Conservation (phyloP, 805 yeast genomes). For the Metschnikowia colocasiae region DNA sequence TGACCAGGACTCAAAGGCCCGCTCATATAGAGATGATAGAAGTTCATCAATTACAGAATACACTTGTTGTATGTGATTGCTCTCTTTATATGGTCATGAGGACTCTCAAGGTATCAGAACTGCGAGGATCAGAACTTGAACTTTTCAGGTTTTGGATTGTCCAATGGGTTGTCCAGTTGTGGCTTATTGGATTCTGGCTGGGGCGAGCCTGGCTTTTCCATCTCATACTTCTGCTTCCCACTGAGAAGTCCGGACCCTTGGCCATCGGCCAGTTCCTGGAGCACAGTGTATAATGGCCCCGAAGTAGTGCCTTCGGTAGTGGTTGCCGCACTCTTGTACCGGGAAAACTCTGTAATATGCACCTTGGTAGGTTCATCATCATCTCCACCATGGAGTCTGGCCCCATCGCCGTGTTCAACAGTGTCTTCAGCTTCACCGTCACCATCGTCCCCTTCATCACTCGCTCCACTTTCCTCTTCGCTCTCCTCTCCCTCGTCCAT, state of each 20-base stretch:
- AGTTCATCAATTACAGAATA: too few relatives aligned
- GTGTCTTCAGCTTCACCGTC: slow-evolving; percentile 18
- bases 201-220: too few relatives aligned
- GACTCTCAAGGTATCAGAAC: too few relatives aligned
- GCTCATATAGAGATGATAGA: too few relatives aligned
- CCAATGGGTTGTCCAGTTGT: not conserved
- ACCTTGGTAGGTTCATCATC: slow-evolving; percentile 15
- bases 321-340: not conserved
- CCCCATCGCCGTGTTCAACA: too few relatives aligned
- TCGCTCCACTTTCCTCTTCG: slow-evolving; percentile 12
- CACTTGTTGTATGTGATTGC: too few relatives aligned
- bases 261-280: slow-evolving; percentile 12
- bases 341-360: slow-evolving; percentile 13
- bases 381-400: slow-evolving; percentile 9
- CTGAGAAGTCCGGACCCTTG: not conserved
- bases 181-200: not conserved
- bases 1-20: not conserved
- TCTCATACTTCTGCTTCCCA: slow-evolving; percentile 9
- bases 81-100: too few relatives aligned
- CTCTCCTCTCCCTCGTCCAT: slow-evolving; percentile 27
- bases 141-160: not conserved
- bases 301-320: not conserved
- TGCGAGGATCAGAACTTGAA: slow-evolving; percentile 14
- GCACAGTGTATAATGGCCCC: slow-evolving; percentile 12
- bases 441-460: not conserved